These are phyloP conservation scores for Dendrobium nobile DNA, from an alignment of 106 monocot genomes.

Conservation along the genomic window DNA sequence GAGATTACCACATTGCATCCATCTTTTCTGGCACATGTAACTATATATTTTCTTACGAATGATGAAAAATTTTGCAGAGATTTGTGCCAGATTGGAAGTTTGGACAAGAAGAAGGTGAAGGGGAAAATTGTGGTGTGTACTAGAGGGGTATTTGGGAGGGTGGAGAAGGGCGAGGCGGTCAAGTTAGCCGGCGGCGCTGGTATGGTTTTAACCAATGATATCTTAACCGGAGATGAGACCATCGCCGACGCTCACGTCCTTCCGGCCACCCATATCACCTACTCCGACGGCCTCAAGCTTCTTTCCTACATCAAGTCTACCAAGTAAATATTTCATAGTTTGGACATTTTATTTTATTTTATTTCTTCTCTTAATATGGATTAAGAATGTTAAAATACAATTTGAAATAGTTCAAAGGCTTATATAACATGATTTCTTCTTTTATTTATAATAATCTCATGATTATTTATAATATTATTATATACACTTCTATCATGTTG, in stretches of 20 bases:
- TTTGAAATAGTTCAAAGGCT: too few relatives aligned
- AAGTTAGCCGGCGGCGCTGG: slow-evolving; percentile 25
- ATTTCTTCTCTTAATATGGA: too few relatives aligned
- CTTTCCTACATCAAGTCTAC: slow-evolving; percentile 31
- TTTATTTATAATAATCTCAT: too few relatives aligned
- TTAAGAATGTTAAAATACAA: too few relatives aligned
- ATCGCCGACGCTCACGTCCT: slow-evolving; percentile 34
- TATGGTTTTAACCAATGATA: slow-evolving; percentile 34
- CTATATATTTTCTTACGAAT: too few relatives aligned
- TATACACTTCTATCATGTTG: too few relatives aligned
- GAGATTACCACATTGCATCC: not conserved
- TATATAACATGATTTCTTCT: too few relatives aligned
- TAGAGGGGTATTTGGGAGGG: slow-evolving; percentile 17
- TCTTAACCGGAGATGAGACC: slow-evolving; percentile 18
- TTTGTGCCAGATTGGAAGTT: slow-evolving; percentile 15
- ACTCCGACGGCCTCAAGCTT: slow-evolving; percentile 18
- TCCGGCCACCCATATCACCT: slow-evolving; percentile 38
- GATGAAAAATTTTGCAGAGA: slow-evolving; percentile 12
- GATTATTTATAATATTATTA: too few relatives aligned
- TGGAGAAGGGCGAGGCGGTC: slow-evolving; percentile 20
- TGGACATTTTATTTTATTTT: not conserved
- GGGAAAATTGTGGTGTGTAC: slow-evolving; percentile 39
- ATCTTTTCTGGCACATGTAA: too few relatives aligned
- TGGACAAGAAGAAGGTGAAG: slow-evolving; percentile 31
- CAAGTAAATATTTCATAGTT: slow-evolving; percentile 5